These are phyloP conservation scores for Salix koriyanagi DNA, from an alignment of 345 rosid species.

Conservation along the genomic window DNA sequence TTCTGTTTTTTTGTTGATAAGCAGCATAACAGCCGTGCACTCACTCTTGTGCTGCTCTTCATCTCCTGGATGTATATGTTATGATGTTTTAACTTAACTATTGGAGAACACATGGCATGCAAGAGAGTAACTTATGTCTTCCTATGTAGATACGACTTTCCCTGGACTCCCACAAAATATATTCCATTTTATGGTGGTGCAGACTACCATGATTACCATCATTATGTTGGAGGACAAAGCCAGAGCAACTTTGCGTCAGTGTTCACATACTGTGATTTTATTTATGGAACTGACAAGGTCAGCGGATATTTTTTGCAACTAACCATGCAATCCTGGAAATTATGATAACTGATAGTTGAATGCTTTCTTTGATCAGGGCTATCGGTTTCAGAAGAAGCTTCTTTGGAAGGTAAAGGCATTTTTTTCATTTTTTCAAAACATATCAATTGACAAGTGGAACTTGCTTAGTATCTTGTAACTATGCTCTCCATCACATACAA, in stretches of 20 bases:
- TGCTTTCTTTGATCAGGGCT: slow-evolving; percentile 52
- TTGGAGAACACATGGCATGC: background rate
- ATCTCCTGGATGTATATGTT: background rate
- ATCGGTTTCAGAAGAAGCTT: slow-evolving; percentile 81
- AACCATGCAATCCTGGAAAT: background rate
- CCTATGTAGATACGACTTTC: slow-evolving; percentile 68
- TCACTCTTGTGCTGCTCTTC: background rate
- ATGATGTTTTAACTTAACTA: background rate
- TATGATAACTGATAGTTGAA: background rate
- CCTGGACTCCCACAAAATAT: slow-evolving; percentile 80
- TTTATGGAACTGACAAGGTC: slow-evolving; percentile 97
- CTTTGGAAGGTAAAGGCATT: slow-evolving; percentile 48
- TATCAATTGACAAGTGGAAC: background rate
- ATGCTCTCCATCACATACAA: background rate
- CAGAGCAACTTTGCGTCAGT: slow-evolving; percentile 98
- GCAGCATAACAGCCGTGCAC: background rate
- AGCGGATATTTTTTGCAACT: background rate
- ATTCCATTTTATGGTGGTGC: slow-evolving; percentile 98
- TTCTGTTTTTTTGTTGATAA: background rate
- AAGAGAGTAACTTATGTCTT: slow-evolving; percentile 5
- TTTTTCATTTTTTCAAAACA: background rate
- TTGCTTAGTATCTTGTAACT: background rate
- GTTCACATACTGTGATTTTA: slow-evolving; percentile 88
- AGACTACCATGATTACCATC: slow-evolving; percentile 95
- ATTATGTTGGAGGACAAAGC: slow-evolving; percentile 97